phyloP scores from a whole-genome alignment of 1,284 basidiomycete genomes.

The Clitocybe nebularis region DNA sequence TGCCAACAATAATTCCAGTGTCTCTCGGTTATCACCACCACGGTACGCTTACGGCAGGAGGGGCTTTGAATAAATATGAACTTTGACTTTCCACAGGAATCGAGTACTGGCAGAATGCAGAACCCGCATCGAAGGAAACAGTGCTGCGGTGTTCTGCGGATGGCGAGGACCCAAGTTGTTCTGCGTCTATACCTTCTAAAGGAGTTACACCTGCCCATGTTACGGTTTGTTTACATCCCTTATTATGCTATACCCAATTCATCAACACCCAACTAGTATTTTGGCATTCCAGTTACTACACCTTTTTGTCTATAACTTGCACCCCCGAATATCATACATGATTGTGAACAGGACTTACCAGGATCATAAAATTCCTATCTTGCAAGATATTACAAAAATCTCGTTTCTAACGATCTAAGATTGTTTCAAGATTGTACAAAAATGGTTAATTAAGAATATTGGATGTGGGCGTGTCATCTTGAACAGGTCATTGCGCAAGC shows the following conservation, averaged over 20 bases:
- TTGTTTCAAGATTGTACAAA: too few species aligned
- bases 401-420: too few species aligned
- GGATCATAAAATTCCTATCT: too few species aligned
- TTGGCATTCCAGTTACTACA: too few species aligned
- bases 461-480: too few species aligned
- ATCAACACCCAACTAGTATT: background rate
- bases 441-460: too few species aligned
- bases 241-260: background rate
- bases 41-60: conserved; percentile 21
- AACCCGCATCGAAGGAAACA: conserved; percentile 31
- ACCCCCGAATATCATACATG: too few species aligned
- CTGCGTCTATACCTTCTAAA: conserved; percentile 36
- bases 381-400: too few species aligned
- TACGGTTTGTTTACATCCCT: conserved; percentile 11
- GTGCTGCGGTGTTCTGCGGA: conserved; percentile 32
- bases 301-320: too few species aligned
- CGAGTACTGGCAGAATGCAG: conserved; percentile 39
- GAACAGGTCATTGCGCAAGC: too few species aligned
- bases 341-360: too few species aligned
- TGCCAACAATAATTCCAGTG: conserved; percentile 41
- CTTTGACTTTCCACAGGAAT: conserved; percentile 21
- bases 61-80: background rate
- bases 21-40: conserved; percentile 42
- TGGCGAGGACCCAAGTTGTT: conserved; percentile 39
- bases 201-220: conserved; percentile 38